A percentile compares a stretch with the other conserved stretches of the same genome.
These are phyloP conservation scores for Serendipita sp. DNA, from an alignment of 768 basidiomycete genomes.

Conservation along the genomic window DNA sequence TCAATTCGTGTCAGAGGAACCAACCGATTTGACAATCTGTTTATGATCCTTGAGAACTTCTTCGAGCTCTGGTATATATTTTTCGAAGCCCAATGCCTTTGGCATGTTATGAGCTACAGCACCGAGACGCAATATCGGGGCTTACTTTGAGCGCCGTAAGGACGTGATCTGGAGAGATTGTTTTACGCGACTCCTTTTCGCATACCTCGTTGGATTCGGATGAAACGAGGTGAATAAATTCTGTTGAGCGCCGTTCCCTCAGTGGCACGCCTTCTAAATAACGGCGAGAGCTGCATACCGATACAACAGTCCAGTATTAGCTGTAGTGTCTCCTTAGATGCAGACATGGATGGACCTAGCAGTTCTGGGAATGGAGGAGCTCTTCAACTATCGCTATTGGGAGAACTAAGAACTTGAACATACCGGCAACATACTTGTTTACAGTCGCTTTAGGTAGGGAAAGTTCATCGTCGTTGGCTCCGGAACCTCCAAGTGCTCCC, in stretches of 20 bases:
- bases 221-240: constrained; percentile 95
- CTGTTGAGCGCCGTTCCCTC: constrained; percentile 27
- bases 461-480: constrained; percentile 75
- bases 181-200: constrained; percentile 96
- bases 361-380: constrained; percentile 40
- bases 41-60: constrained; percentile 93
- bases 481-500: constrained; percentile 45
- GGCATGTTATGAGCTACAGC: background rate
- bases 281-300: constrained; percentile 37
- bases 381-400: constrained; percentile 3
- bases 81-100: constrained; percentile 84
- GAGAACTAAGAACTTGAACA: constrained; percentile 10
- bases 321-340: constrained; percentile 93
- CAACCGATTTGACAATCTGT: constrained; percentile 24
- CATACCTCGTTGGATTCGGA: constrained; percentile 97
- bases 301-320: constrained; percentile 97
- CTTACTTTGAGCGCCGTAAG: constrained; percentile 75
- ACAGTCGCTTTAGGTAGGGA: constrained; percentile 95
- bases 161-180: constrained; percentile 95
- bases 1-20: background rate
- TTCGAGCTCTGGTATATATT: constrained; percentile 78
- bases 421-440: constrained; percentile 89
- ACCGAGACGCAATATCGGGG: constrained; percentile 7
- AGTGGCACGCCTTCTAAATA: background rate
- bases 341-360: constrained; percentile 71